Conservation (phyloP, 2,329 filamentous ascomycete species). For the Hymenoscyphus infarciens region DNA sequence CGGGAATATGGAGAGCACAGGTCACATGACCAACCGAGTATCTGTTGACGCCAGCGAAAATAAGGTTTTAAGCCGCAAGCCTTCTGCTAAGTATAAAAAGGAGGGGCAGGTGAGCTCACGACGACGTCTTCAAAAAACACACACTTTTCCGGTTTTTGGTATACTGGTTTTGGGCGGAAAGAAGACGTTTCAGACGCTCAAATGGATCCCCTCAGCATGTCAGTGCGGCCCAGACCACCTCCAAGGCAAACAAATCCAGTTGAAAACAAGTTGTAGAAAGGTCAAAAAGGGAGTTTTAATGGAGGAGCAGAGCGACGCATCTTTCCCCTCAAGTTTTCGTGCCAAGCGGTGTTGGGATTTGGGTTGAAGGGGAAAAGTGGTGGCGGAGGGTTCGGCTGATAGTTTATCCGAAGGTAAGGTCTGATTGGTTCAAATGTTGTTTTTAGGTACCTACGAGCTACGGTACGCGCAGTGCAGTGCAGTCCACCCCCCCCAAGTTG, state of each 20-base stretch:
- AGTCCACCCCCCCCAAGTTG: not conserved
- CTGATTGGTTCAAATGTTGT: not conserved
- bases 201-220: constrained; percentile 7
- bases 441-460: not conserved
- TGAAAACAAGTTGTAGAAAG: constrained; percentile 4
- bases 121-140: constrained; percentile 11
- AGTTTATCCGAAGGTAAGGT: not conserved
- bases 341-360: not conserved
- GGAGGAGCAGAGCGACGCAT: not conserved
- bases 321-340: constrained; percentile 4
- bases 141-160: constrained; percentile 8
- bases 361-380: not conserved
- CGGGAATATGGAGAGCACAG: no score
- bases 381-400: not conserved
- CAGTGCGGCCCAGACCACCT: not conserved
- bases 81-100: constrained; percentile 8
- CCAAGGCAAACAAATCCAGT: not conserved
- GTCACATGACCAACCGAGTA: no score
- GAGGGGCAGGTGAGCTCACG: constrained; percentile 12
- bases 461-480: not conserved
- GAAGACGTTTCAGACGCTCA: not conserved
- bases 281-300: constrained; percentile 1
- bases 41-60: constrained; percentile 2
- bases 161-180: not conserved
- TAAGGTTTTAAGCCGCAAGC: constrained; percentile 29